Evolutionary conservation across 352 stramenopile species (phyloP), one percentile per base, ranked within the genome.

Genomic region (Phytopythium montanum): DNA sequence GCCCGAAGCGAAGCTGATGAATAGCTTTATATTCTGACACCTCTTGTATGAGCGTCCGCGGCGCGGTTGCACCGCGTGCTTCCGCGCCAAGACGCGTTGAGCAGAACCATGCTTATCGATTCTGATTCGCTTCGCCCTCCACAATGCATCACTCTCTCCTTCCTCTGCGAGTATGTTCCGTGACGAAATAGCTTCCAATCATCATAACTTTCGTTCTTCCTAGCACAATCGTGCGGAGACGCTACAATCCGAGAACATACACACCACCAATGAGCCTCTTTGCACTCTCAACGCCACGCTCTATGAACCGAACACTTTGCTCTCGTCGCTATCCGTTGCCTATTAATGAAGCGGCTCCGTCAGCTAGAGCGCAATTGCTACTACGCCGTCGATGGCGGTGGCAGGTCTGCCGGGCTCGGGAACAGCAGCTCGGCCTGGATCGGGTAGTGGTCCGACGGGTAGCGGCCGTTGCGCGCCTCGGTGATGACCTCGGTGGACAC

Each of bases 131-230:
- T 58, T 38, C n/a, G 38, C 38, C 14, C 31, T 18, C n/a, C 48
- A 31, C 9, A 36, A 36, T n/a, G 14, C 5, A 44, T 44, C 38
- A 41, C 36, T 41, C 5, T n/a, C 1, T 5, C 36, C 16, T 4
- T 0, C 36, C 36, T 42, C 6, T 13, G 23, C 19, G 23, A 64
- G 59, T 69, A 73, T 59, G 69, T 81, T 92, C 81, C 29, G 68
- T 88, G 81, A 89, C 63, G 81, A 92, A 65, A 88, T 65, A 82
- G 85, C 49, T 50, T 66, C 72, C 76, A 62, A 71, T 87, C 86
- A 68, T 82, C 73, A 92, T 90, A 90, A 92, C 82, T 92, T 92
- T 92, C 82, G 82, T 92, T 92, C 82, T 92, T 92, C 82, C 79
- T 73, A 92, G 77, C 65, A 81, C 65, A 68, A 64, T 54, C 66